Conservation (phyloP, 139 green algal genomes). For the Coelastrella sp. region DNA sequence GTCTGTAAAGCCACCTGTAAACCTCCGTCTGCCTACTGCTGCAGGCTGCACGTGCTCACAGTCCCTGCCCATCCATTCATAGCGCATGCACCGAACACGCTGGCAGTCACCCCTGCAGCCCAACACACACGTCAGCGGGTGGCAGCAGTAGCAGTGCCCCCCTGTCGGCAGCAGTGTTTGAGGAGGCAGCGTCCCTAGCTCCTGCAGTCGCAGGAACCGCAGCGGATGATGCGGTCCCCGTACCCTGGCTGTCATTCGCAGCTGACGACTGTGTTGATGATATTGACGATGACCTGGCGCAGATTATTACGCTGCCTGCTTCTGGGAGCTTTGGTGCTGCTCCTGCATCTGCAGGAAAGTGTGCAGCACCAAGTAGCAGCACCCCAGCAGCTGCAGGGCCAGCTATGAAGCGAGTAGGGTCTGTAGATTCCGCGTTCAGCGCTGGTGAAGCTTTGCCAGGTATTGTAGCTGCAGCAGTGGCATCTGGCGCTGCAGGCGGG, state of each 20-base stretch:
- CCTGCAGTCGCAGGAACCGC: slow-evolving; percentile 1
- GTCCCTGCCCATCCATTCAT: slow-evolving; percentile 16
- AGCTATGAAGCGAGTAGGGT: slow-evolving; percentile 6
- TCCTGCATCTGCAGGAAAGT: not conserved
- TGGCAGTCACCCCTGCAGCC: not conserved
- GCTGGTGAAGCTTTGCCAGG: not conserved
- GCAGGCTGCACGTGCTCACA: not conserved
- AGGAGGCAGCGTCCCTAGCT: not conserved
- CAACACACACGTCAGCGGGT: not conserved
- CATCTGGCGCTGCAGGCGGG: not conserved
- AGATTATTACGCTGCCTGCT: slow-evolving; percentile 2
- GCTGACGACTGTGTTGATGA: slow-evolving; percentile 12
- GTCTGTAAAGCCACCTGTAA: too few relatives aligned
- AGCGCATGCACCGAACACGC: not conserved
- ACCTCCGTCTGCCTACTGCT: not conserved
- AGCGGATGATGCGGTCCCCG: not conserved
- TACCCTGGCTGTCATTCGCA: slow-evolving; percentile 29
- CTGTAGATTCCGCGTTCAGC: slow-evolving; percentile 2
- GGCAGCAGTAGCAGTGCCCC: not conserved
- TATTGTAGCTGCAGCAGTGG: not conserved
- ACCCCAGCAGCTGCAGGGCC: not conserved
- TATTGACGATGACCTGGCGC: not conserved
- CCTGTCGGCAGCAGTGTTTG: slow-evolving; percentile 6
- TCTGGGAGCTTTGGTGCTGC: not conserved
- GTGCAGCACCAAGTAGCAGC: not conserved